Evolutionary conservation across 2,329 filamentous ascomycete species (phyloP), one percentile per base, ranked within the genome.

Genomic region (Lecanicillium sp.): DNA sequence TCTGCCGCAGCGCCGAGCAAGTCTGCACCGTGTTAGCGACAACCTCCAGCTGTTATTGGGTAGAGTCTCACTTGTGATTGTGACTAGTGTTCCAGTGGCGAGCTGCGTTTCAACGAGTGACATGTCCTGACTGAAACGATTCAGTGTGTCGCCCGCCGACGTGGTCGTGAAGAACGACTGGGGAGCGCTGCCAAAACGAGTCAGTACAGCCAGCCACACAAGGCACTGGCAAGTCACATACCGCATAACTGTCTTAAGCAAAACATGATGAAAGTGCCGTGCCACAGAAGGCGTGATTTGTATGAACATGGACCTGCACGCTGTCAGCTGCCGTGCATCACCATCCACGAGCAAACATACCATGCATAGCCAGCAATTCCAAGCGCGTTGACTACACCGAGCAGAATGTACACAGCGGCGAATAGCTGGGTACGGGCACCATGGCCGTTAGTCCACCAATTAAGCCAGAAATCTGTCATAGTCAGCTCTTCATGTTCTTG

Each of bases 111-210:
- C 48, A 8, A 45, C 27, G 12, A 50, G 35, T 12, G 36, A 40
- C 41, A 70, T 63, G 51, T 70, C 67, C 44, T 71, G 67, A 3
- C 64, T 67, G 50, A 71, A 69, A 21, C 64, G 52, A 26, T 70
- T 68, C 19, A 62, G 60, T 1, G 63, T 60, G 1, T 62, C 54
- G 12, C 66, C 67, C 8, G 58, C 60, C 46, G 68, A 62, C 1
- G 66, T 67, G 5, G 54, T 58, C 0, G 63, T 63, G 35, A 70
- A 62, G 52, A 67, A 67, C 3, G 52, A 52, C 15, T 65, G 59
- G 2, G 64, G 58, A 6, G 64, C 60, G 6, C 50, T 45, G 12
- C 55, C 55, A 20, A 59, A 58, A 35, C 42, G 40, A 49, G 39
- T 36, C 9, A 20, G 19, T 5, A 15, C 12, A 15, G 20, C 20